Evolutionary conservation across 1,284 basidiomycete genomes (phyloP).

Genomic region (Ustilago tritici): DNA sequence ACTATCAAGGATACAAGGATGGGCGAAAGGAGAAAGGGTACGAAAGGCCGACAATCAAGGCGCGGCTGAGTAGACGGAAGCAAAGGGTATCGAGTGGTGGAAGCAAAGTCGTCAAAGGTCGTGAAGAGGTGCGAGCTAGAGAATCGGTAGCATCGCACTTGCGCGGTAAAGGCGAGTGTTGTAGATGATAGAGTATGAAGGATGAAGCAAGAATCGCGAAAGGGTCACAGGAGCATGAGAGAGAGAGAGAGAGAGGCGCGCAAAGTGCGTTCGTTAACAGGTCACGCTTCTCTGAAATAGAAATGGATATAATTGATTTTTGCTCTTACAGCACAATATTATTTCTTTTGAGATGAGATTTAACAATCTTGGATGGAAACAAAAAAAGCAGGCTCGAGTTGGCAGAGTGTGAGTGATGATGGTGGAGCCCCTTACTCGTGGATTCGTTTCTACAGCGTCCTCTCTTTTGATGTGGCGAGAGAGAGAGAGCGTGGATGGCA

Average conservation of each 20-base stretch:
- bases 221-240: neutral
- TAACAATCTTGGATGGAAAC: neutral
- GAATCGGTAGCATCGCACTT: slow-evolving; percentile 1
- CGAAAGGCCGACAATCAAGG: neutral
- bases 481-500: neutral
- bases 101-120: slow-evolving; percentile 27
- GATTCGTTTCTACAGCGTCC: slow-evolving; percentile 1
- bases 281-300: neutral
- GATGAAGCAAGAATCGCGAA: neutral
- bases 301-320: neutral
- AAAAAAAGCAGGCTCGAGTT: neutral
- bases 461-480: neutral
- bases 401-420: neutral
- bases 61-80: slow-evolving; percentile 3
- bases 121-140: slow-evolving; percentile 5
- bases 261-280: slow-evolving; percentile 4
- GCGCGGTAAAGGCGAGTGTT: neutral
- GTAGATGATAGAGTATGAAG: neutral
- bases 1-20: neutral
- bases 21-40: neutral
- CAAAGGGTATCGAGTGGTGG: slow-evolving; percentile 12
- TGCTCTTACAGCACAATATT: neutral
- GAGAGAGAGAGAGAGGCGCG: neutral
- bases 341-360: neutral
- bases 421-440: slow-evolving; percentile 4